Base-by-base conservation (phyloP, 2,329 filamentous ascomycete genomes). In the Hymenoscyphus occultus region DNA sequence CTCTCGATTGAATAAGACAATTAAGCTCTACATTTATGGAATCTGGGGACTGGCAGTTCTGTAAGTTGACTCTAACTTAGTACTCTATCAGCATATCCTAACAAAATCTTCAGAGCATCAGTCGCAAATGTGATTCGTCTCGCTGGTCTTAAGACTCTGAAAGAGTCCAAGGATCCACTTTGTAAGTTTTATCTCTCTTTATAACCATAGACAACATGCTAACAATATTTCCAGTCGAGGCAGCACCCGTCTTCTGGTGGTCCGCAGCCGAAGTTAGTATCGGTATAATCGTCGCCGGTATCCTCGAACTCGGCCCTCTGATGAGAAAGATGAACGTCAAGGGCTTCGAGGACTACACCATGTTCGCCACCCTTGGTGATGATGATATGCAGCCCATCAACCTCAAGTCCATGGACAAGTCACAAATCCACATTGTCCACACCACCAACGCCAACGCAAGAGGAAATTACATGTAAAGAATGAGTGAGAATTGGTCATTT, bases 101-200 rank as follows among this genome's bases (percentile, higher is more conserved):
- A 67, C 45, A 59, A 60, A 39, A 16, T 3, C 10, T 60, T 14
- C 45, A 71, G 69, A 9, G 69, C 69, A n/a, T 70, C 66, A 28
- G 57, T 67, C 32, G 69, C 69, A n/a, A 71, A 71, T 58, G 66
- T 71, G 63, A 69, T 71, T 65, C 69, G 69, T 51, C 54, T 71
- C 5, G 65, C 60, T 57, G 65, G 64, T 12, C 65, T 71, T 39
- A 65, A 63, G n/a, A 68, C 65, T 22, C 66, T 71, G 12, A 61
- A 65, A 48, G 61, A 40, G 12, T 70, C 62, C 3, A 57, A 60
- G 42, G 69, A 71, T 54, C 66, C 65, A 59, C 68, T 71, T 22
- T 70, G 67, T 54, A 54, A 54, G 48, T 54, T 12, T 22, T 51
- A 28, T 6, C 7, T 51, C 19, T 51, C 45, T n/a, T 51, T 19